These are phyloP conservation scores for Ceratocystis colombiana DNA, from an alignment of 2,329 filamentous ascomycete species.

Conservation along the genomic window DNA sequence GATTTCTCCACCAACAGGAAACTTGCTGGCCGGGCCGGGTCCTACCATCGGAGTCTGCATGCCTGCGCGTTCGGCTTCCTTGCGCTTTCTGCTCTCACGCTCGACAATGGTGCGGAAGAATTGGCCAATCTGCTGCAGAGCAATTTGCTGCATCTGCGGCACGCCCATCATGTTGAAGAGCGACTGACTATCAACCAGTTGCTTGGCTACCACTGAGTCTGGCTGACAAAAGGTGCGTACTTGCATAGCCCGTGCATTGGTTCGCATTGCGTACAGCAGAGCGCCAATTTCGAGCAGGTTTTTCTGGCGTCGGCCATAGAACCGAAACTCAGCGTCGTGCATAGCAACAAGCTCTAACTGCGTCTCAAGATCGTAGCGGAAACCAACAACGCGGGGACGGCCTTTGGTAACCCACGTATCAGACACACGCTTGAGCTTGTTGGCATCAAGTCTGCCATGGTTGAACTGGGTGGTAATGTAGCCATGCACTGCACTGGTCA, in stretches of 20 bases:
- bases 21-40: constrained; percentile 9
- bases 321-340: constrained; percentile 45
- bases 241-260: constrained; percentile 43
- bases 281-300: constrained; percentile 38
- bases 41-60: constrained; percentile 24
- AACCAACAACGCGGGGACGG: constrained; percentile 46
- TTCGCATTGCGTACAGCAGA: constrained; percentile 43
- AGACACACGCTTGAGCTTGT: constrained; percentile 43
- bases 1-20: constrained; percentile 20
- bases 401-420: constrained; percentile 45
- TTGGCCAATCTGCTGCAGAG: constrained; percentile 41
- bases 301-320: constrained; percentile 42
- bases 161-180: constrained; percentile 43
- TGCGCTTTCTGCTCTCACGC: constrained; percentile 34
- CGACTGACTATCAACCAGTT: constrained; percentile 44
- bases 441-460: constrained; percentile 44
- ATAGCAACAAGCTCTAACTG: constrained; percentile 46
- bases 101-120: constrained; percentile 47
- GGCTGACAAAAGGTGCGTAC: constrained; percentile 49
- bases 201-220: constrained; percentile 48
- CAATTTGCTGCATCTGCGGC: constrained; percentile 37
- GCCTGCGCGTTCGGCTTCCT: constrained; percentile 28
- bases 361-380: constrained; percentile 51
- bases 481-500: constrained; percentile 42
- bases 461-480: constrained; percentile 46